phyloP scores from a whole-genome alignment of 2,329 filamentous ascomycete genomes.

The Colletotrichum camelliae region DNA sequence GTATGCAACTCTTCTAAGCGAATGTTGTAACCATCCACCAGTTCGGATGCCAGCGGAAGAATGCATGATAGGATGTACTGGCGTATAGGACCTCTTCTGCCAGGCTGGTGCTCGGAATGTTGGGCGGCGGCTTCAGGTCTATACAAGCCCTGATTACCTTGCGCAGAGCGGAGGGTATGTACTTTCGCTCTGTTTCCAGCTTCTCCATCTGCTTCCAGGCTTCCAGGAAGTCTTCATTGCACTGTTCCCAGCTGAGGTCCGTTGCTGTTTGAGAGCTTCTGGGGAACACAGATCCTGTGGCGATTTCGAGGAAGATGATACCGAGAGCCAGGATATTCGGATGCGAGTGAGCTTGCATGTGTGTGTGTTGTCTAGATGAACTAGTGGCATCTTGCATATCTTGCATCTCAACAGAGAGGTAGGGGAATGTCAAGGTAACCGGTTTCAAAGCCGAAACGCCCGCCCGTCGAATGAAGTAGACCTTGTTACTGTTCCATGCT shows the following conservation, averaged over 20 bases:
- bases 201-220: neutral
- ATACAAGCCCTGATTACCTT: neutral
- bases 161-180: neutral
- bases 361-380: rapidly evolving
- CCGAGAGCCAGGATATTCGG: neutral
- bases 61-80: neutral
- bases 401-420: neutral
- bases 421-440: neutral
- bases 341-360: neutral
- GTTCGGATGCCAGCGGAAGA: neutral
- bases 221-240: neutral
- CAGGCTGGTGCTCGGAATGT: neutral
- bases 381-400: neutral
- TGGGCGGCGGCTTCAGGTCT: neutral
- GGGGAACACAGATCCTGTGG: neutral
- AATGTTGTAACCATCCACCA: neutral
- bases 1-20: neutral
- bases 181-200: neutral
- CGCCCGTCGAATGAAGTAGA: neutral
- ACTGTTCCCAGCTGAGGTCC: rapidly evolving
- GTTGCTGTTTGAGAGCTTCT: rapidly evolving
- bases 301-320: neutral
- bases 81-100: neutral
- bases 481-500: neutral
- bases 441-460: neutral